Conservation (phyloP, 225 moss, liverwort and hornwort genomes). For the Polytrichum formosum region DNA sequence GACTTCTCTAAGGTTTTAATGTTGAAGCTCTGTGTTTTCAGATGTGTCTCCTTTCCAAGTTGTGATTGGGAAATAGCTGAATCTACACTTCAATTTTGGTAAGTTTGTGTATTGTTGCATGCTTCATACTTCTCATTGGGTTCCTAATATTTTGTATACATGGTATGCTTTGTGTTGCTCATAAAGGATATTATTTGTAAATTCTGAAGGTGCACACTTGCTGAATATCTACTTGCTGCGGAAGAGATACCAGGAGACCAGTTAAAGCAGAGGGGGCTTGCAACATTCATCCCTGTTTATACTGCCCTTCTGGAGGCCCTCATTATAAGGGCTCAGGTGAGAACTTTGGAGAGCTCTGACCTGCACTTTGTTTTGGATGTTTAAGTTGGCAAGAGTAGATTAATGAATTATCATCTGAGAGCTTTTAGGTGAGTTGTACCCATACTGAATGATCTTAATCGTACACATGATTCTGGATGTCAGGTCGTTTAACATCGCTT, state of each 20-base stretch:
- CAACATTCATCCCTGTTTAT: constrained; percentile 71
- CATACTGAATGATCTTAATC: too few species aligned
- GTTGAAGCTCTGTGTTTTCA: constrained; percentile 27
- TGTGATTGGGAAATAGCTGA: constrained; percentile 90
- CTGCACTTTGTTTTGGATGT: not conserved
- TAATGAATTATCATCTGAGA: too few species aligned
- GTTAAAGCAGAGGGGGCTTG: constrained; percentile 50
- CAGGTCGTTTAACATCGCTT: not conserved
- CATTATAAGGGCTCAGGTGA: constrained; percentile 83
- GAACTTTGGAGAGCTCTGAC: not conserved
- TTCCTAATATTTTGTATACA: not conserved
- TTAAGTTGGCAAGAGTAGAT: not conserved
- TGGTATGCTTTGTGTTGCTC: constrained; percentile 1
- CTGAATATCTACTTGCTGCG: constrained; percentile 66
- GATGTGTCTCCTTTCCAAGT: constrained; percentile 83
- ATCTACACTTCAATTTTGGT: constrained; percentile 94
- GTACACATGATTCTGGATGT: too few species aligned
- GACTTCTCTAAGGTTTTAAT: not conserved
- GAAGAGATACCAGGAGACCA: constrained; percentile 51
- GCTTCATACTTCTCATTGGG: not conserved
- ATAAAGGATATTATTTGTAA: constrained; percentile 6
- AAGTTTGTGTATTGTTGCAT: constrained; percentile 8
- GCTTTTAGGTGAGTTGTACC: too few species aligned
- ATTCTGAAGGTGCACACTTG: constrained; percentile 76
- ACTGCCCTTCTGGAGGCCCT: constrained; percentile 79